Conservation (phyloP, 768 basidiomycete genomes). For the Leccinum broughii region DNA sequence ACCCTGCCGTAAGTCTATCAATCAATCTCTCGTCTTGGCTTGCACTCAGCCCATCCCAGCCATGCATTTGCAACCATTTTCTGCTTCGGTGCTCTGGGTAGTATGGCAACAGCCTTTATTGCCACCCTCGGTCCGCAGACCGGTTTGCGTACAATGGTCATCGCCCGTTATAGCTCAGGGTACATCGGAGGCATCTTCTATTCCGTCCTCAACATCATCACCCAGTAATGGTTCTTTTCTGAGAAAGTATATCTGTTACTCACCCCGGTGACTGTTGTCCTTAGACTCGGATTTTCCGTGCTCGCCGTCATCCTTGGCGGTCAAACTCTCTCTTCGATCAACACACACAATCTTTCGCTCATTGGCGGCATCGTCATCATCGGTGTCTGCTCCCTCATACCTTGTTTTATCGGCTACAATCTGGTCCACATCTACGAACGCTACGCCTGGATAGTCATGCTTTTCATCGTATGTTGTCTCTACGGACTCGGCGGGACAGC, state of each 20-base stretch:
- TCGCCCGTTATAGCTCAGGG: constrained; percentile 48
- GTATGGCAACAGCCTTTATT: constrained; percentile 46
- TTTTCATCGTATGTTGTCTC: constrained; percentile 51
- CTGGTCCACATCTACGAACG: constrained; percentile 51
- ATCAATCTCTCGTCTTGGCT: neutral
- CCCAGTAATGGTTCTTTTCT: constrained; percentile 35
- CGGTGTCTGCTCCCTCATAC: constrained; percentile 41
- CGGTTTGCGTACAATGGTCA: constrained; percentile 56
- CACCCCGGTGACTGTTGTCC: neutral
- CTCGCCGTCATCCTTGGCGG: constrained; percentile 55
- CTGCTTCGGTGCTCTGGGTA: constrained; percentile 47
- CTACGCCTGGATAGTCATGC: constrained; percentile 52
- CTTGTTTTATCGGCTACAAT: constrained; percentile 49
- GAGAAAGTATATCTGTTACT: neutral
- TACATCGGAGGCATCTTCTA: constrained; percentile 50
- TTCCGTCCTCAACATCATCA: constrained; percentile 54
- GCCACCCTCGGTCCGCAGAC: constrained; percentile 54
- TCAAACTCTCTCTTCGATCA: constrained; percentile 49
- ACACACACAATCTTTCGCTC: constrained; percentile 44
- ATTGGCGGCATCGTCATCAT: constrained; percentile 51
- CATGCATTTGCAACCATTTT: constrained; percentile 46
- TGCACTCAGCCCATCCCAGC: constrained; percentile 24
- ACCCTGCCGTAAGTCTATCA: constrained; percentile 40
- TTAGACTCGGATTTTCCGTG: constrained; percentile 48
- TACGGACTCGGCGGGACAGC: constrained; percentile 50